Evolutionary conservation across 2,329 filamentous ascomycete species (phyloP).

Genomic region (Leptodontidium sp.): DNA sequence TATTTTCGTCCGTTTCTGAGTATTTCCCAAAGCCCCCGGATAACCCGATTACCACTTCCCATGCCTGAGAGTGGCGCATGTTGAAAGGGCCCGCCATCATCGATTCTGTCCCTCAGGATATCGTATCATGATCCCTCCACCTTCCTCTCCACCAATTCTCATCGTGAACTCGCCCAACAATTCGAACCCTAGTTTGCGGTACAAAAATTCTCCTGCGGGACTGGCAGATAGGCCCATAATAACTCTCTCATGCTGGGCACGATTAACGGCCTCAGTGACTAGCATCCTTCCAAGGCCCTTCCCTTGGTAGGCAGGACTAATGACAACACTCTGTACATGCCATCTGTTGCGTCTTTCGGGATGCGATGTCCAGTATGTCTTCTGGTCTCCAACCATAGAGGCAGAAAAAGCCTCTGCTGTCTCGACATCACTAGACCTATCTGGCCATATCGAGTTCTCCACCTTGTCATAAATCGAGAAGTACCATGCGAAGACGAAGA

Average conservation of each 20-base stretch:
- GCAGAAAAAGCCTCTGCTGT: constrained; percentile 20
- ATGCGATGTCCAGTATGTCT: constrained; percentile 36
- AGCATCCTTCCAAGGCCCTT: constrained; percentile 40
- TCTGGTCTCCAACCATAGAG: constrained; percentile 25
- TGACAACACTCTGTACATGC: constrained; percentile 36
- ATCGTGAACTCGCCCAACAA: constrained; percentile 35
- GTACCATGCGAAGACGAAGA: constrained; percentile 25
- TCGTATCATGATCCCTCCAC: constrained; percentile 40
- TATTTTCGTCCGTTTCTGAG: background rate
- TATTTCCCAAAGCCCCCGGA: background rate
- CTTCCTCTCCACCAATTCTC: constrained; percentile 24
- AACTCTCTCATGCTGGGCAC: constrained; percentile 37
- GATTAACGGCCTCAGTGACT: constrained; percentile 34
- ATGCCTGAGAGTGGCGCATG: background rate
- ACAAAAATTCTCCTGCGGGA: constrained; percentile 37
- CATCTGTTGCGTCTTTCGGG: constrained; percentile 38
- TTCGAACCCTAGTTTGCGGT: constrained; percentile 42
- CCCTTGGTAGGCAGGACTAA: constrained; percentile 37
- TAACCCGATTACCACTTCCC: background rate
- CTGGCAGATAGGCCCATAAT: constrained; percentile 38
- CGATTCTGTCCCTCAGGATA: constrained; percentile 31
- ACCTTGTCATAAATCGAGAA: constrained; percentile 25
- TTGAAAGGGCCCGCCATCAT: background rate
- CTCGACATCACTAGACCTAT: constrained; percentile 29
- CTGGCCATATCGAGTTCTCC: constrained; percentile 30